Conservation (phyloP, 192 early-diverging fungal species). For the Backusella parvicylindrica region DNA sequence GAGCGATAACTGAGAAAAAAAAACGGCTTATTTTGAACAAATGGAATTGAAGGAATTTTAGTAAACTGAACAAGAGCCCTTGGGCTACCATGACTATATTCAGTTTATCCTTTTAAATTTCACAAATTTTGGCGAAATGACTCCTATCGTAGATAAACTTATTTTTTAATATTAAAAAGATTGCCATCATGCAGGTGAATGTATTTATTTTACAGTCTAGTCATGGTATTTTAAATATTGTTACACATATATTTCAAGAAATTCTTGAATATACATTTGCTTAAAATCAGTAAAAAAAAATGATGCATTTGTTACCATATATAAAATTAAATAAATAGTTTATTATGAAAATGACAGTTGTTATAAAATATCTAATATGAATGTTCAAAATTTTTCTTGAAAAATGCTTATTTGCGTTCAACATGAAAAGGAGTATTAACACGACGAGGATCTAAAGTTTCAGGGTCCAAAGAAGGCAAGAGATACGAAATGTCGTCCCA, state of each 20-base stretch:
- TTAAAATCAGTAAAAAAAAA: neutral
- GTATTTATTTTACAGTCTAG: too few species aligned
- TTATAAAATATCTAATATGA: neutral
- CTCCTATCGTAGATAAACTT: too few species aligned
- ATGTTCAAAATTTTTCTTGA: neutral
- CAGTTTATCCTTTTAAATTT: too few species aligned
- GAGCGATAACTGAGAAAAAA: neutral
- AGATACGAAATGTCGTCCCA: slow-evolving; percentile 96
- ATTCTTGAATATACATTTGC: neutral
- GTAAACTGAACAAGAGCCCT: neutral
- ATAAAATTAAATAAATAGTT: neutral
- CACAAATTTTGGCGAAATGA: too few species aligned
- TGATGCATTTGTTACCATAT: neutral
- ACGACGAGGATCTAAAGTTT: slow-evolving; percentile 37
- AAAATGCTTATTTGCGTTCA: neutral
- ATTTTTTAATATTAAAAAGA: too few species aligned
- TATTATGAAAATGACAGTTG: neutral
- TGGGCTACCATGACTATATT: too few species aligned
- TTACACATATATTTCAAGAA: neutral
- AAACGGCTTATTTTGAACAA: neutral
- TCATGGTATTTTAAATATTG: neutral
- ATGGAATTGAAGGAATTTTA: neutral
- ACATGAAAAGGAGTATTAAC: slow-evolving; percentile 26
- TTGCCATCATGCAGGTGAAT: neutral
- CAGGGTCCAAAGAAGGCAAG: slow-evolving; percentile 39